A percentile compares a stretch with the other conserved stretches of the same genome.
These are phyloP conservation scores for Primulina tabacum DNA, from an alignment of 257 asterid genomes.

Conservation along the genomic window DNA sequence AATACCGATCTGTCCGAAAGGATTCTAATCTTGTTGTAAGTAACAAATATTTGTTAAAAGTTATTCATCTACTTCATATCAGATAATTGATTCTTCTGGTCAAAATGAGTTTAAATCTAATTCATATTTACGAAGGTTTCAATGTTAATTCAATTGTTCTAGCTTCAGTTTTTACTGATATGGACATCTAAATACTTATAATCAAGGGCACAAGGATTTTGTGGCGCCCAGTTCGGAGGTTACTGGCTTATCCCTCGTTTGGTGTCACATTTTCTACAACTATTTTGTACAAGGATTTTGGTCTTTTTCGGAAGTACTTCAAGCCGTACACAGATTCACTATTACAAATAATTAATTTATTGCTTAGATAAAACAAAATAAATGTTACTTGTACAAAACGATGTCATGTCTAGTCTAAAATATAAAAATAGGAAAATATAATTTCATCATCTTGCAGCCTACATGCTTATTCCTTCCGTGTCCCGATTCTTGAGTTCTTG, in stretches of 20 bases:
- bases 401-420: not conserved
- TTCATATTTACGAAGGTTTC: not conserved
- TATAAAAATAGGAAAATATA: too few species aligned
- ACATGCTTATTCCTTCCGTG: not conserved
- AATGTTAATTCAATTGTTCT: not conserved
- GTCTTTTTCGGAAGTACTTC: not conserved
- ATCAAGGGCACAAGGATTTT: not conserved
- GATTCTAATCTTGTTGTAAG: conserved; percentile 79
- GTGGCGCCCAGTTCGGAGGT: not conserved
- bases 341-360: not conserved
- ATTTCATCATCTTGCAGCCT: not conserved
- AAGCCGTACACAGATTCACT: not conserved
- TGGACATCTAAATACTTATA: too few species aligned
- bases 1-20: conserved; percentile 67
- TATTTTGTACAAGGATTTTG: not conserved
- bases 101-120: conserved; percentile 7
- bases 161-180: conserved; percentile 6
- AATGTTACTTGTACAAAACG: not conserved
- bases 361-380: not conserved
- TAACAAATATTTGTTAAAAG: conserved; percentile 4
- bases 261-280: not conserved
- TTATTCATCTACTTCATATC: conserved; percentile 16
- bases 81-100: conserved; percentile 1
- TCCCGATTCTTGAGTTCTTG: not conserved
- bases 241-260: not conserved